Evolutionary conservation across 805 yeast genomes (phyloP), one percentile per base, ranked within the genome.

Genomic region (Saccharomycopsis sp.): DNA sequence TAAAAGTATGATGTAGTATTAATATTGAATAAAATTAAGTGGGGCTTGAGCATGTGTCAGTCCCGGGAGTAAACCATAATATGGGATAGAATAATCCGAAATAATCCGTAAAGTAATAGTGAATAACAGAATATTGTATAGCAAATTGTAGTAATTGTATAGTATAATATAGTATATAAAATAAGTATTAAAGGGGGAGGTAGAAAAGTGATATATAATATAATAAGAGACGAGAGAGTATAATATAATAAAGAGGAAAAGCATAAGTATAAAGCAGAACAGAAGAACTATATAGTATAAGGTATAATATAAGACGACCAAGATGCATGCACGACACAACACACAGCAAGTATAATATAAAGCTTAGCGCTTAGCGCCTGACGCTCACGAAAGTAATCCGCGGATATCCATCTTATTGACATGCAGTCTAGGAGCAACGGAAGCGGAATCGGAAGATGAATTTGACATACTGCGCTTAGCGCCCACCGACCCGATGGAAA

Each of bases 371-470:
- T 38, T 19, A 14, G 41, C 22, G 7, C 3, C 5, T 2, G 34
- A 9, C 19, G 7, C 3, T 56, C 24, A 58, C 15, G 56, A 58
- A 15, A 57, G 44, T 55, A 59, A 59, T 8, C 62, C 56, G 24
- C 58, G 56, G 44, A 58, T 59, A 34, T 59, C 59, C 59, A 59
- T 59, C 34, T 56, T 56, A 24, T 23, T 58, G 55, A 19, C 25
- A 24, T 7, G 34, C 19, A 23, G 9, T 19, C 14, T 15, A 15
- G 44, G 50, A 35, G 17, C 14, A 22, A 14, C 47, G 9, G 38
- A 29, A 5, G 29, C 5, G 15, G n/a, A n/a, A 20, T 14, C 23
- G 9, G 52, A 19, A 14, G 38, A 29, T 12, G 38, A 44, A 15
- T 15, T 17, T 3, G 50, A 44, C 23, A 29, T 29, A 12, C 38